Conservation (phyloP, 1,284 basidiomycete genomes). For the Ceratobasidium theobromae region DNA sequence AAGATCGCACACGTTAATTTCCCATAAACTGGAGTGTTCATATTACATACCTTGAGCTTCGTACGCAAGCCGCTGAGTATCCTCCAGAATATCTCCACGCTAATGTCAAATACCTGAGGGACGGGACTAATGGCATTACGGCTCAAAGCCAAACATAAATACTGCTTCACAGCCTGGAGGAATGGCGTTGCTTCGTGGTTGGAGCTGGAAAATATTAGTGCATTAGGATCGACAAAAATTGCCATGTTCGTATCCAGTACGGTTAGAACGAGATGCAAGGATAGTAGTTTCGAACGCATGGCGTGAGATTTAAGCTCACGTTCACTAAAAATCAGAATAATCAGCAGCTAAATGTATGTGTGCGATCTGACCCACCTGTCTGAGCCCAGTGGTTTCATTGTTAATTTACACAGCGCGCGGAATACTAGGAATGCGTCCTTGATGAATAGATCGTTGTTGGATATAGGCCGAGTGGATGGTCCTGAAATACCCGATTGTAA, state of each 20-base stretch:
- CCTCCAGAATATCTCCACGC: slow-evolving; percentile 98
- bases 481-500: slow-evolving; percentile 30
- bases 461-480: slow-evolving; percentile 44
- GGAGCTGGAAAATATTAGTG: slow-evolving; percentile 86
- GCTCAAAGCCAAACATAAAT: slow-evolving; percentile 90
- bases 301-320: slow-evolving; percentile 91
- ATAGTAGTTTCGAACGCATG: slow-evolving; percentile 93
- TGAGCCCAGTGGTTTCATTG: slow-evolving; percentile 93
- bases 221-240: slow-evolving; percentile 80
- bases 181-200: slow-evolving; percentile 85
- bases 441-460: slow-evolving; percentile 78
- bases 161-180: slow-evolving; percentile 90
- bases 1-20: not conserved
- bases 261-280: slow-evolving; percentile 90
- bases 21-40: not conserved
- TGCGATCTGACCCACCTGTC: slow-evolving; percentile 77
- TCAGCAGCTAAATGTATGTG: not conserved
- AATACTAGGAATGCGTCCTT: slow-evolving; percentile 98
- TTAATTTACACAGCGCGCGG: slow-evolving; percentile 91
- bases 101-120: slow-evolving; percentile 95
- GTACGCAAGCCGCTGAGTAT: slow-evolving; percentile 91
- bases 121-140: slow-evolving; percentile 96
- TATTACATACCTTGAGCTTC: slow-evolving; percentile 75
- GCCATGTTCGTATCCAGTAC: slow-evolving; percentile 89
- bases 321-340: slow-evolving; percentile 57